Evolutionary conservation across 306 rosid species (phyloP).

Genomic region (Neltuma alba): DNA sequence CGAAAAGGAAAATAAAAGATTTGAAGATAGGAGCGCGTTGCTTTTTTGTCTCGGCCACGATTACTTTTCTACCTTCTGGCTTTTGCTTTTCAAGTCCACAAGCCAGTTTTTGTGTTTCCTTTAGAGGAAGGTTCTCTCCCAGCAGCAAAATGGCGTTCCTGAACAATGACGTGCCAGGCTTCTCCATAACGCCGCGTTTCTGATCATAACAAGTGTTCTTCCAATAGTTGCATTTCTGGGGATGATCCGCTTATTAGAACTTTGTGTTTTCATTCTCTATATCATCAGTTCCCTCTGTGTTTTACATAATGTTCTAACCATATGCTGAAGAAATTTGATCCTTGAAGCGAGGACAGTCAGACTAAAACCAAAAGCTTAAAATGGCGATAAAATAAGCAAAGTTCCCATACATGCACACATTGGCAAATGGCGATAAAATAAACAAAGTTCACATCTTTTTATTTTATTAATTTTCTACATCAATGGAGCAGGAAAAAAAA

Average conservation of each 20-base stretch:
- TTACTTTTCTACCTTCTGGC: background rate
- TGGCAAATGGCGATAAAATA: background rate
- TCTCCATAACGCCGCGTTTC: background rate
- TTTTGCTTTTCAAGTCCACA: background rate
- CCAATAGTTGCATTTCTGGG: background rate
- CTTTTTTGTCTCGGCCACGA: background rate
- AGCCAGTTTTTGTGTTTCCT: background rate
- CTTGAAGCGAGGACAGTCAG: background rate
- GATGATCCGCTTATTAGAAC: background rate
- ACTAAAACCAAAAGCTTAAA: background rate
- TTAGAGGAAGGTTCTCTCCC: conserved; percentile 1
- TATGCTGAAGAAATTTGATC: background rate
- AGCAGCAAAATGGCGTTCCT: background rate
- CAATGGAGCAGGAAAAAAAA: background rate
- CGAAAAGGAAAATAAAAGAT: too few species aligned
- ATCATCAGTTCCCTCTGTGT: background rate
- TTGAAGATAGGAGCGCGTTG: background rate
- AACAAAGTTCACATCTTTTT: background rate
- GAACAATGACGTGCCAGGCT: background rate
- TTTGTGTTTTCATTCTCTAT: background rate
- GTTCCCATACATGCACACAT: background rate
- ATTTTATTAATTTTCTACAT: background rate
- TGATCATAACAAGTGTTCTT: background rate
- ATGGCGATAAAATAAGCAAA: background rate
- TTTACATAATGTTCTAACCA: background rate